Conservation (phyloP, 2,329 filamentous ascomycete species). For the Helotiales sp. region DNA sequence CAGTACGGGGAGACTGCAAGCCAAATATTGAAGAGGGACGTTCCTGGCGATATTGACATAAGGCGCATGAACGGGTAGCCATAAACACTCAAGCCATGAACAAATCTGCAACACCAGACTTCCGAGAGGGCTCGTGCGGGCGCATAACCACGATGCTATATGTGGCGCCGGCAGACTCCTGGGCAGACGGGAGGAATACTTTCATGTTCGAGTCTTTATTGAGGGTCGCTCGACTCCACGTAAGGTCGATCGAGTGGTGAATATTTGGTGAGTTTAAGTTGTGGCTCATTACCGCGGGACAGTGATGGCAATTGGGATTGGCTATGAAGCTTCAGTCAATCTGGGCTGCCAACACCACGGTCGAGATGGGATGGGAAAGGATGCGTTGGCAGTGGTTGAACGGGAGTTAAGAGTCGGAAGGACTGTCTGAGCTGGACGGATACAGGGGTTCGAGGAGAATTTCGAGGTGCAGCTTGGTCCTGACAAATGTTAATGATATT, state of each 20-base stretch:
- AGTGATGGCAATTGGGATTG: background rate
- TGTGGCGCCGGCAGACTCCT: background rate
- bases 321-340: background rate
- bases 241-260: background rate
- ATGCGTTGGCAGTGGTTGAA: constrained; percentile 12
- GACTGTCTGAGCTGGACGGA: background rate
- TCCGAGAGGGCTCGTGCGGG: constrained; percentile 7
- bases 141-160: constrained; percentile 1
- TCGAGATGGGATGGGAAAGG: background rate
- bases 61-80: constrained; percentile 12
- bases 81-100: constrained; percentile 14
- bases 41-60: constrained; percentile 1
- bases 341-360: background rate
- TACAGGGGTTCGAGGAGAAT: constrained; percentile 7
- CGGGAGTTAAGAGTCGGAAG: background rate
- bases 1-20: background rate
- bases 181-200: too few relatives aligned
- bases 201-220: background rate
- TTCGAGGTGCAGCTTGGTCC: background rate
- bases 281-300: background rate
- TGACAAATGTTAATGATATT: constrained; percentile 3
- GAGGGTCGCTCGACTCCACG: background rate
- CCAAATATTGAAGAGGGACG: background rate
- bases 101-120: constrained; percentile 9
- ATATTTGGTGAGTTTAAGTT: background rate